Percentiles rank a stretch among this genome's conserved stretches.
phyloP scores from a whole-genome alignment of 2,329 filamentous ascomycete species.

The Botryotinia calthae region DNA sequence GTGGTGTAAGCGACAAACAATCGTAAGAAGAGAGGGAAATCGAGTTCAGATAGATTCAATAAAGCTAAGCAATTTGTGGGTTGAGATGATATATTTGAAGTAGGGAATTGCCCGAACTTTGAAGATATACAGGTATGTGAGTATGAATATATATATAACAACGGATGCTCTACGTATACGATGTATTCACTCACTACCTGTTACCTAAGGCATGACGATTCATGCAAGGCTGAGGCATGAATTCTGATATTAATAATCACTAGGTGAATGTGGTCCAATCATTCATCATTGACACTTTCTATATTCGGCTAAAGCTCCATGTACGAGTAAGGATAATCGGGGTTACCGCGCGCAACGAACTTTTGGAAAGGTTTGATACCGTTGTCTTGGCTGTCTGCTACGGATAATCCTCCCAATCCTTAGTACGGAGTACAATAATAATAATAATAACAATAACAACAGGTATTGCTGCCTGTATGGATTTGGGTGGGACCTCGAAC shows the following conservation, averaged over 20 bases:
- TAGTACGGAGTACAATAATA: background rate
- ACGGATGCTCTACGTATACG: background rate
- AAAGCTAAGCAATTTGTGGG: background rate
- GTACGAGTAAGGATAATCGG: background rate
- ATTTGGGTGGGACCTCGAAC: background rate
- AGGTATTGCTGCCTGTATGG: background rate
- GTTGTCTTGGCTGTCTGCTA: background rate
- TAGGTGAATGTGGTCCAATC: background rate
- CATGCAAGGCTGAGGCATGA: slow-evolving; percentile 4
- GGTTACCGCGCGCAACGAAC: slow-evolving; percentile 12
- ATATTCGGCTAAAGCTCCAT: background rate
- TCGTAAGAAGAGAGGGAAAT: background rate
- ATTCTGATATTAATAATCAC: background rate
- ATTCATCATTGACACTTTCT: background rate
- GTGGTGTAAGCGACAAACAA: background rate
- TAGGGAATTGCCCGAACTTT: background rate
- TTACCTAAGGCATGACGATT: background rate
- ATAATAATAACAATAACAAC: background rate
- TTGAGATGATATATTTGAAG: background rate
- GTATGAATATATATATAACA: background rate
- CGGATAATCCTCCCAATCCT: background rate
- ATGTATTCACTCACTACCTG: no score
- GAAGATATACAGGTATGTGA: background rate
- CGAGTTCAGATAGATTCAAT: background rate
- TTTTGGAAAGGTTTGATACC: background rate